Percentiles rank a stretch among this genome's conserved stretches.
These are phyloP conservation scores for Elongisporangium prolatum DNA, from an alignment of 352 stramenopile species.

Conservation along the genomic window DNA sequence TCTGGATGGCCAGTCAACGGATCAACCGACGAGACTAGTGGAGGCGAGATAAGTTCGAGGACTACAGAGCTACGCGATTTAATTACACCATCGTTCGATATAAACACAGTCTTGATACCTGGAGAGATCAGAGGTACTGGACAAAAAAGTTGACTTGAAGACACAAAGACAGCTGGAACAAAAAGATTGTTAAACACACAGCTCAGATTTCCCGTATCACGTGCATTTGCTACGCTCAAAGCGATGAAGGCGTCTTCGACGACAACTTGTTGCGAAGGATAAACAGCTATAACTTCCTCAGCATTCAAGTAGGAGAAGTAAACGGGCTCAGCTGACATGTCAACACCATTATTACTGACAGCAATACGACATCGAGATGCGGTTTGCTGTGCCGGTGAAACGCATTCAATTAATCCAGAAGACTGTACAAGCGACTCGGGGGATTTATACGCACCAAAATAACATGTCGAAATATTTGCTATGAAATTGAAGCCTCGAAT, in stretches of 20 bases:
- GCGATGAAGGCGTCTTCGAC: conserved; percentile 26
- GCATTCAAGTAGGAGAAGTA: conserved; percentile 36
- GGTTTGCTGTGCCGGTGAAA: conserved; percentile 23
- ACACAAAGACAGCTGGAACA: conserved; percentile 26
- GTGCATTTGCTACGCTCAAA: conserved; percentile 31
- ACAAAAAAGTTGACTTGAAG: conserved; percentile 29
- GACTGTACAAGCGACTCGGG: conserved; percentile 18
- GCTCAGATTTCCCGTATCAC: conserved; percentile 30
- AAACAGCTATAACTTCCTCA: conserved; percentile 37
- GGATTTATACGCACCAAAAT: conserved; percentile 20
- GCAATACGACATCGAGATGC: conserved; percentile 20
- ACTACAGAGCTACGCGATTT: conserved; percentile 33
- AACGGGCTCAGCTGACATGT: conserved; percentile 35
- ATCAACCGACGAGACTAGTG: conserved; percentile 31
- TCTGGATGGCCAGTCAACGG: conserved; percentile 20
- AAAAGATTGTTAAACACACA: conserved; percentile 49
- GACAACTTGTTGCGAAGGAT: conserved; percentile 24
- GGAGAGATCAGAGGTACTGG: conserved; percentile 21
- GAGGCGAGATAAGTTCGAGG: conserved; percentile 44
- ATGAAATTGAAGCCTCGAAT: conserved; percentile 40
- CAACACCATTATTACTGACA: conserved; percentile 63
- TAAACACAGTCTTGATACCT: conserved; percentile 21
- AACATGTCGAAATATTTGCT: conserved; percentile 30
- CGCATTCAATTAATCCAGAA: conserved; percentile 36
- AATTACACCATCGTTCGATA: conserved; percentile 47